Evolutionary conservation across 768 basidiomycete species (phyloP).

Genomic region (Suillus occidentalis): DNA sequence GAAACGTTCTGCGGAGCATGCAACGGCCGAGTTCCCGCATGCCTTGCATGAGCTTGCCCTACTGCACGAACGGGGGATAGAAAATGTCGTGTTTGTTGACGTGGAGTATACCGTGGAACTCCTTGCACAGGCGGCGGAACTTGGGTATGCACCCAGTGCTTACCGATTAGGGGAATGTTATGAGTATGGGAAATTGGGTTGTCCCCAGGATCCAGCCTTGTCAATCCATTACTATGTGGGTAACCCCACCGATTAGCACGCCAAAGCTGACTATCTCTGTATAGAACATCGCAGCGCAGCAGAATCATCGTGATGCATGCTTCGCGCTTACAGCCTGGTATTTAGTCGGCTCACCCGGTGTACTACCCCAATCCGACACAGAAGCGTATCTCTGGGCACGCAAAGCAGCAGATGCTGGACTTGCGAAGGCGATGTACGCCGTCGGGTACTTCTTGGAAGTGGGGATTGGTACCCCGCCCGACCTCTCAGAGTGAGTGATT

Average conservation of each 20-base stretch:
- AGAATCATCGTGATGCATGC: conserved; percentile 94
- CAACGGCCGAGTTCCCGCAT: conserved; percentile 94
- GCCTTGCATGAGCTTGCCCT: conserved; percentile 93
- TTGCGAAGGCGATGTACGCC: conserved; percentile 96
- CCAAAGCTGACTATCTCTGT: conserved; percentile 6
- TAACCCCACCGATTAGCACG: conserved; percentile 18
- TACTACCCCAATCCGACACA: conserved; percentile 96
- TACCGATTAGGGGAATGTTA: conserved; percentile 97
- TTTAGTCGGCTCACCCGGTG: conserved; percentile 95
- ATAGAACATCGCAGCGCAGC: conserved; percentile 97
- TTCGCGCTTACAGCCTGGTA: conserved; percentile 99
- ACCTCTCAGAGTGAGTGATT: conserved; percentile 60
- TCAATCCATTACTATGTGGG: conserved; percentile 98
- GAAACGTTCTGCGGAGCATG: conserved; percentile 93
- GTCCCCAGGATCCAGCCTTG: conserved; percentile 94
- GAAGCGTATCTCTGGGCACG: conserved; percentile 98
- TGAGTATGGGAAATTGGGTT: conserved; percentile 98
- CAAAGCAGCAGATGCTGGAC: conserved; percentile 88
- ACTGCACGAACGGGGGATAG: conserved; percentile 94
- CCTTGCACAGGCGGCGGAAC: conserved; percentile 91
- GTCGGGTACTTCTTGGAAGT: conserved; percentile 98
- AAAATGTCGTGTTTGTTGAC: conserved; percentile 97
- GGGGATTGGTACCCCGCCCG: conserved; percentile 77
- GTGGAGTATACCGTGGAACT: conserved; percentile 94
- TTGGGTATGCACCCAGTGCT: conserved; percentile 95